These are phyloP conservation scores for Flaveria brownii DNA, from an alignment of 129 eudicot species.

Conservation along the genomic window DNA sequence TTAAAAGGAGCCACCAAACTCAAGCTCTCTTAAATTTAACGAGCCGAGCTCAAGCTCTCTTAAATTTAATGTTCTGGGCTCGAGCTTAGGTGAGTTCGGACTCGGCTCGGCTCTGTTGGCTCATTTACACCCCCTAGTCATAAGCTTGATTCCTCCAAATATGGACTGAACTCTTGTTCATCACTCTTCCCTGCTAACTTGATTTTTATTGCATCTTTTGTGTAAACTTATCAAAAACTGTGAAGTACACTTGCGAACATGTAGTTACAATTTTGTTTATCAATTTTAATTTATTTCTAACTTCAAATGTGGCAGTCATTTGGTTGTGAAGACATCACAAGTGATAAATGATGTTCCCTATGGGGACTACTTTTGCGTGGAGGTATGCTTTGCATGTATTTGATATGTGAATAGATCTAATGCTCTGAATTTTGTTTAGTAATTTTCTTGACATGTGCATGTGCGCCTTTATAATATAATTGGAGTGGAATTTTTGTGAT, in stretches of 20 bases:
- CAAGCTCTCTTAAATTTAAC: no score
- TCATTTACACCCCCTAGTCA: background rate
- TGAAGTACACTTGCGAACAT: conserved; percentile 10
- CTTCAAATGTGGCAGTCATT: conserved; percentile 63
- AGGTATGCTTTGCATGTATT: conserved; percentile 50
- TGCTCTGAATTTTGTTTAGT: conserved; percentile 19
- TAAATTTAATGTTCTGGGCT: no score
- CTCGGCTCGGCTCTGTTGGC: no score
- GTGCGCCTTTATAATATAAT: background rate
- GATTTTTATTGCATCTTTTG: conserved; percentile 4
- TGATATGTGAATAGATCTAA: conserved; percentile 19
- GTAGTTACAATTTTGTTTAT: conserved; percentile 18
- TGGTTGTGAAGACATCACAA: conserved; percentile 81
- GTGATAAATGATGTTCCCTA: conserved; percentile 90
- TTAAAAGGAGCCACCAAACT: no score
- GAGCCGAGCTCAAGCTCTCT: no score
- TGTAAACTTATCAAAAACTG: conserved; percentile 19
- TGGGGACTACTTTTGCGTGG: conserved; percentile 89
- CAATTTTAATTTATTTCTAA: conserved; percentile 9
- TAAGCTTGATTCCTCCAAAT: conserved; percentile 7
- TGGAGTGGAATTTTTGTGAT: background rate
- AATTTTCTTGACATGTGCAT: background rate
- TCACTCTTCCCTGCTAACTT: background rate
- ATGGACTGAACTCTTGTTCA: conserved; percentile 4
- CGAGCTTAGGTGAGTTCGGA: no score